Percentiles rank a stretch among this genome's conserved stretches.
Evolutionary conservation across 139 green algal genomes (phyloP).

Genomic region (Microglena sp.): DNA sequence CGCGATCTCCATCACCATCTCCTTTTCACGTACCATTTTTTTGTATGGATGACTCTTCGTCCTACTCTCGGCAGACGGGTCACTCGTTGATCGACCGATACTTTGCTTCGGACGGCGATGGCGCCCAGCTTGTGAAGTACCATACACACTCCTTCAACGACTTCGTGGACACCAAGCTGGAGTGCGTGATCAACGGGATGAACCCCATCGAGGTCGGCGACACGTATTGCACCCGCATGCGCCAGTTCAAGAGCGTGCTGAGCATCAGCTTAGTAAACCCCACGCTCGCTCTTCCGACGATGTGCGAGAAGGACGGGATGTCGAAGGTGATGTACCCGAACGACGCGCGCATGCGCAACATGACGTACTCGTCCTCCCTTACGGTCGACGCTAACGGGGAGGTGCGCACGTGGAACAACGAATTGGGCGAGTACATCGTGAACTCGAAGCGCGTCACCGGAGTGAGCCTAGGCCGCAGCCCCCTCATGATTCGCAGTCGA

Average conservation of each 20-base stretch:
- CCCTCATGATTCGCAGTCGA: conserved; percentile 80
- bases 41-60: too few species aligned
- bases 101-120: background rate
- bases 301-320: conserved; percentile 84
- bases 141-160: conserved; percentile 11
- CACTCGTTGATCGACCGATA: conserved; percentile 10
- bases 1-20: too few species aligned
- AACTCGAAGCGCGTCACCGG: background rate
- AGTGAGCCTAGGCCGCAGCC: conserved; percentile 29
- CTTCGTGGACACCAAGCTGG: conserved; percentile 3
- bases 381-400: conserved; percentile 52
- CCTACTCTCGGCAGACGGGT: too few species aligned
- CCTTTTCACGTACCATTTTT: too few species aligned
- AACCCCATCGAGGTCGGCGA: conserved; percentile 10
- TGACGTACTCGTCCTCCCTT: conserved; percentile 57
- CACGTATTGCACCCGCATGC: background rate
- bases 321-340: conserved; percentile 83
- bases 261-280: conserved; percentile 60
- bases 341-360: conserved; percentile 86
- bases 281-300: conserved; percentile 67
- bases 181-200: background rate
- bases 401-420: background rate
- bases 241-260: background rate
- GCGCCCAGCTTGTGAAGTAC: conserved; percentile 46
- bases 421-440: background rate